Base-by-base conservation (phyloP, 2,329 filamentous ascomycete genomes). In the Calonectria naviculata region DNA sequence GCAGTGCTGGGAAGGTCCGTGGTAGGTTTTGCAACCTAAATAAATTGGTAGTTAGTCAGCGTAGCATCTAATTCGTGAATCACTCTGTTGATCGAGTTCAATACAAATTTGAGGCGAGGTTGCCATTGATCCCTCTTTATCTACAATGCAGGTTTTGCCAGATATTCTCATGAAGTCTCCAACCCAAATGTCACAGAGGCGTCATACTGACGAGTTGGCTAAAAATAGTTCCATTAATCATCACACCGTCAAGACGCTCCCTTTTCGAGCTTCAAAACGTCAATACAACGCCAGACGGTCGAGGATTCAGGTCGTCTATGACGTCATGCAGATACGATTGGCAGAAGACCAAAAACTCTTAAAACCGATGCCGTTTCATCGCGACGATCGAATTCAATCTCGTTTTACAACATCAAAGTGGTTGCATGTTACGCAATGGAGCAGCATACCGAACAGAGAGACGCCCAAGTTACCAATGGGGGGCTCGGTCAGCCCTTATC, bases 401-500 rank as follows among this genome's bases (percentile, higher is more conserved):
- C 13, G 42, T 46, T 46, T 46, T 24, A 46, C 12, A 3, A 46
- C 10, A 12, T 21, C 21, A 46, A 46, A 46, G 42, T 12, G 42
- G 42, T 24, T 46, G 42, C 42, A 46, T 46, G 6, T 46, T 46
- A 21, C 8, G 42, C 42, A 46, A 46, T 46, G 42, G 3, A 21
- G 5, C 12, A 46, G 10, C 13, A 8, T n/a, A n/a, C n/a, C 13
- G n/a, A 46, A 8, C 42, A 19, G 8, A 46, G 21, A n/a, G 5
- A 24, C 5, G 9, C n/a, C 12, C 42, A n/a, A 19, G 52, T 76
- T 24, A 75, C 74, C 0, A 76, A 78, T 34, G 64, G 78, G 9
- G 58, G 74, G 2, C 67, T 84, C 8, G 90, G 90, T 28, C 83
- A 86, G 38, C 85, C 86, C 2, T 84, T 89, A 42, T 87, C 88